phyloP scores from a whole-genome alignment of 2,329 filamentous ascomycete genomes.

The Westerdykella sp. region DNA sequence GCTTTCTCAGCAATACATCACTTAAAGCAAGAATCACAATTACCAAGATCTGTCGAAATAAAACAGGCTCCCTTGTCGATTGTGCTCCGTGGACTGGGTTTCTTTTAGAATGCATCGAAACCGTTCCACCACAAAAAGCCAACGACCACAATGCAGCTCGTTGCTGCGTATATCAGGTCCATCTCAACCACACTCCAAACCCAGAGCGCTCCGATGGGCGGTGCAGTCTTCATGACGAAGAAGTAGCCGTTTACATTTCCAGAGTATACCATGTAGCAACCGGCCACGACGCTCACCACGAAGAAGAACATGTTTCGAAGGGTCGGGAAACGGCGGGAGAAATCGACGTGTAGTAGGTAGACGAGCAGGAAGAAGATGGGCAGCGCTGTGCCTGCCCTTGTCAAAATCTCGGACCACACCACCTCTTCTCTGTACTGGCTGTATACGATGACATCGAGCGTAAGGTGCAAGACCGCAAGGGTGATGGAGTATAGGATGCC shows the following conservation, averaged over 20 bases:
- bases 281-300: slow-evolving; percentile 52
- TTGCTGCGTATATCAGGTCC: slow-evolving; percentile 59
- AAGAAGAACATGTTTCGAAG: slow-evolving; percentile 56
- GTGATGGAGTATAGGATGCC: slow-evolving; percentile 49
- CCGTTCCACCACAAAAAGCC: slow-evolving; percentile 51
- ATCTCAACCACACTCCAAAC: slow-evolving; percentile 90
- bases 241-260: slow-evolving; percentile 78
- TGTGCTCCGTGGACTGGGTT: too few relatives aligned
- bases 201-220: slow-evolving; percentile 85
- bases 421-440: slow-evolving; percentile 68
- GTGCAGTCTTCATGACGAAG: slow-evolving; percentile 84
- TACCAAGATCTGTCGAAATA: too few relatives aligned
- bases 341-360: slow-evolving; percentile 39
- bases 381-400: slow-evolving; percentile 44
- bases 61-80: too few relatives aligned
- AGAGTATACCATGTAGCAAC: slow-evolving; percentile 74
- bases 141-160: slow-evolving; percentile 48
- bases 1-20: too few relatives aligned
- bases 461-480: slow-evolving; percentile 67
- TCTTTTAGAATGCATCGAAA: slow-evolving; percentile 42
- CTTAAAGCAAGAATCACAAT: too few relatives aligned
- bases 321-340: slow-evolving; percentile 40
- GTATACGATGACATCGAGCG: slow-evolving; percentile 71
- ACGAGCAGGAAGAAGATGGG: slow-evolving; percentile 43
- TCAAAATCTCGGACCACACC: slow-evolving; percentile 51